Percentiles rank a stretch among this genome's conserved stretches.
Evolutionary conservation across 2,329 filamentous ascomycete genomes (phyloP).

Genomic region (Hypoxylon rubiginosum): DNA sequence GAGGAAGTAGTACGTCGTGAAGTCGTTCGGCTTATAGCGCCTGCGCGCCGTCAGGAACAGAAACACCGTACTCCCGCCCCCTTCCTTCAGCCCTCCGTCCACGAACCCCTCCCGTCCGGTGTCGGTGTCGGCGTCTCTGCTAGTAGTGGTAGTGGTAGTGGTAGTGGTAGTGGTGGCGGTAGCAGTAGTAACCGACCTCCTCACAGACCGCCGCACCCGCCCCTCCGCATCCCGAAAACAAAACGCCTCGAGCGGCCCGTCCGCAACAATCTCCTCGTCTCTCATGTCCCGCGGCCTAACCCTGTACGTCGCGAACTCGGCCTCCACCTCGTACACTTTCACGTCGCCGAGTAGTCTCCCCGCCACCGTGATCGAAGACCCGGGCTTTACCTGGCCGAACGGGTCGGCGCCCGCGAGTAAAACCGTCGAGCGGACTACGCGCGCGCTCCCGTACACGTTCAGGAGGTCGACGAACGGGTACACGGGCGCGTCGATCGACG

Average conservation of each 20-base stretch:
- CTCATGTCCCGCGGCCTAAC: not conserved
- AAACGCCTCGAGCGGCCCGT: slow-evolving; percentile 17
- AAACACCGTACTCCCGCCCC: slow-evolving; percentile 1
- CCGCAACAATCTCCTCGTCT: not conserved
- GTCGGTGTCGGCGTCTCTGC: not conserved
- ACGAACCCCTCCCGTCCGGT: too few relatives aligned
- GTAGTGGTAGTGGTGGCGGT: too few relatives aligned
- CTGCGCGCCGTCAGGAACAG: slow-evolving; percentile 4
- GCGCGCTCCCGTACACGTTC: slow-evolving; percentile 5
- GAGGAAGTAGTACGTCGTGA: slow-evolving; percentile 4
- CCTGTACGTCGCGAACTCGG: not conserved
- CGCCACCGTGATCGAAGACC: slow-evolving; percentile 8
- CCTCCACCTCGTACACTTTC: slow-evolving; percentile 1
- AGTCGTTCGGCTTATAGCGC: not conserved
- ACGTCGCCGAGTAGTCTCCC: slow-evolving; percentile 10
- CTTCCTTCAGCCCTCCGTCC: not conserved
- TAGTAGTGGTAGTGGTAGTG: too few relatives aligned
- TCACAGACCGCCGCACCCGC: slow-evolving; percentile 7
- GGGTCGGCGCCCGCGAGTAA: slow-evolving; percentile 3
- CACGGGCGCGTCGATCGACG: slow-evolving; percentile 10
- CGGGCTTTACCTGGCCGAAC: slow-evolving; percentile 9
- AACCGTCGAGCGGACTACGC: slow-evolving; percentile 1
- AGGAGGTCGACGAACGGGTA: not conserved
- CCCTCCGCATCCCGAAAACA: slow-evolving; percentile 6
- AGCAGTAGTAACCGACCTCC: too few relatives aligned